Base-by-base conservation (phyloP, 257 asterid species). In the Osmanthus fragrans region DNA sequence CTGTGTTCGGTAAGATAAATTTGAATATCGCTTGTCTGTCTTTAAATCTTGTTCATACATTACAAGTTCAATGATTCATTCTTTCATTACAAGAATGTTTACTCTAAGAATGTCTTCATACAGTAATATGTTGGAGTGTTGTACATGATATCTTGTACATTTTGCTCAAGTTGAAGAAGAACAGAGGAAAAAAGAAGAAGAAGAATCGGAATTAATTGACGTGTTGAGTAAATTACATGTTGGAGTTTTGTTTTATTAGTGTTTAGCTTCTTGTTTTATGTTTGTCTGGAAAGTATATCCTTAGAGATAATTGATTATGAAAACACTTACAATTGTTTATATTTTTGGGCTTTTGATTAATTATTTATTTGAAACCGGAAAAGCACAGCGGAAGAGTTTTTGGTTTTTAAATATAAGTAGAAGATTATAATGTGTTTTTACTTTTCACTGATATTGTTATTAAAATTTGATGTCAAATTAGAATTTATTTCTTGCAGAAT, bases 61-160 rank as follows among this genome's bases (percentile, higher is more conserved):
- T 49, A 7, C 64, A 10, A 66, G 72, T 40, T 78, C 16, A 67
- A 51, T 49, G 67, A 70, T 81, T 73, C 81, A 56, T 81, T 64
- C 23, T 64, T 76, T 79, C 71, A 19, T 79, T 75, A 21, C 69
- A 56, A 21, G 27, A 32, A 32, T 74, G 56, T 15, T 37, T 67
- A 27, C 32, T 23, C 11, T 63, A 74, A 25, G 70, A 21, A 45
- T 70, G 64, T 30, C 33, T 51, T 51, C 33, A 12, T 49, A 47
- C 70, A 71, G 82, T 71, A 42, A 65, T 36, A 51, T 69, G 70
- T 54, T 40, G 54, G 51, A 64, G 30, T 76, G 56, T 79, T 73
- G 82, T 76, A 79, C 42, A 30, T 56, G 15, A n/a, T 36, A 58
- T 2, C 15, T 8, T 19, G 11, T 69, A 40, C 39, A 36, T 47